These are phyloP conservation scores for Candida gorgasii DNA, from an alignment of 805 yeast species.

Conservation along the genomic window DNA sequence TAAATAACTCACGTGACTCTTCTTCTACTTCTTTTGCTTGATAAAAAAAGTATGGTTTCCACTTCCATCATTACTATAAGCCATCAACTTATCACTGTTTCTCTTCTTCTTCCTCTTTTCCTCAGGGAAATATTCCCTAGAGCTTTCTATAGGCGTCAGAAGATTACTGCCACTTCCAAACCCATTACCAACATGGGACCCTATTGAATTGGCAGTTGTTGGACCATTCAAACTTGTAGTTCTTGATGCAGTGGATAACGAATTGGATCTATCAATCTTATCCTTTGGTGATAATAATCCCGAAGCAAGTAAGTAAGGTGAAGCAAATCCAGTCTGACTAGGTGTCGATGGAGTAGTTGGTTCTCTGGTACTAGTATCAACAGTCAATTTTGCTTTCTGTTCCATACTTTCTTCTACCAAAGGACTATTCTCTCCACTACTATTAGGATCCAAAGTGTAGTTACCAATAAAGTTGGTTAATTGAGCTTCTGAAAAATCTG, in stretches of 20 bases:
- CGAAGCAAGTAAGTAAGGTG: conserved; percentile 68
- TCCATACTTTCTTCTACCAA: conserved; percentile 33
- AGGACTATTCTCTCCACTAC: conserved; percentile 34
- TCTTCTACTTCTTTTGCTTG: conserved; percentile 34
- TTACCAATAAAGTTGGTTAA: conserved; percentile 17
- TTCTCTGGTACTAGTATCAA: conserved; percentile 34
- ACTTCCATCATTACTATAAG: conserved; percentile 42
- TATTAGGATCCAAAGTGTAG: conserved; percentile 22
- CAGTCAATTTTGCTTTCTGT: conserved; percentile 20
- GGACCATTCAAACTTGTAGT: conserved; percentile 12
- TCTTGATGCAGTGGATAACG: conserved; percentile 4
- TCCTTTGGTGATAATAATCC: conserved; percentile 56
- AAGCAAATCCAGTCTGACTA: conserved; percentile 50
- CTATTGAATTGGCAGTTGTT: background rate
- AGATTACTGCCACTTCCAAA: conserved; percentile 9
- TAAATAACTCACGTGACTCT: no score
- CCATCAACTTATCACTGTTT: conserved; percentile 36
- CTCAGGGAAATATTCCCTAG: conserved; percentile 17
- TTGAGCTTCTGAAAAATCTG: conserved; percentile 17
- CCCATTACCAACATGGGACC: conserved; percentile 2
- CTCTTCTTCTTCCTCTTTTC: conserved; percentile 13
- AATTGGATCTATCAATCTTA: conserved; percentile 16
- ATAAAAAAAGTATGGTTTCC: conserved; percentile 39
- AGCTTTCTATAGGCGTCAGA: conserved; percentile 13
- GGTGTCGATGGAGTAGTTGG: conserved; percentile 35